phyloP scores from a whole-genome alignment of 768 basidiomycete species.

The Hydnomerulius pinastri region DNA sequence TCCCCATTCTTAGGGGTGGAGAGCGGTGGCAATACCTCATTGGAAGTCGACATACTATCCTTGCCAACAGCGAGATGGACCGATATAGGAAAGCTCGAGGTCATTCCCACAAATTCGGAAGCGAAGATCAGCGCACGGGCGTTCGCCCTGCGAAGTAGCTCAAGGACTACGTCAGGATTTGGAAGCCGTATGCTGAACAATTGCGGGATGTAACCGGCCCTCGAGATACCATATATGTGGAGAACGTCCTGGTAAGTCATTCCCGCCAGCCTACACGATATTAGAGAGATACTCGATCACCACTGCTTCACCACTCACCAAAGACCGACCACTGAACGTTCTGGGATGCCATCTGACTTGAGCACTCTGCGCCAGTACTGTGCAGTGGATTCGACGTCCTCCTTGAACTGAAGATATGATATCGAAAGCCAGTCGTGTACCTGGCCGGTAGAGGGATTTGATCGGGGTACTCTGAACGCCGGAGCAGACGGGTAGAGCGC shows the following conservation, averaged over 20 bases:
- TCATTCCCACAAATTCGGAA: conserved; percentile 48
- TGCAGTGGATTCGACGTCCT: conserved; percentile 66
- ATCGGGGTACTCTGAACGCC: conserved; percentile 62
- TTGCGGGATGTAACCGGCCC: conserved; percentile 79
- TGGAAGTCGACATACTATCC: conserved; percentile 37
- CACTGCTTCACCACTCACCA: conserved; percentile 51
- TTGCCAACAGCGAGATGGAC: conserved; percentile 46
- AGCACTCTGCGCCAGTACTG: conserved; percentile 63
- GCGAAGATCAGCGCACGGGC: conserved; percentile 70
- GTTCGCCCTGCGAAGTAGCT: conserved; percentile 62
- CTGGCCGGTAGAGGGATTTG: conserved; percentile 43
- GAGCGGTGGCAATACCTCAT: conserved; percentile 46
- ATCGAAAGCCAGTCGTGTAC: conserved; percentile 59
- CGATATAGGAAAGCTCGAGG: conserved; percentile 49
- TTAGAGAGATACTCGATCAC: conserved; percentile 7
- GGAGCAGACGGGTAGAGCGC: conserved; percentile 47
- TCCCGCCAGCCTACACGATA: conserved; percentile 61
- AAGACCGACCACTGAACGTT: conserved; percentile 65
- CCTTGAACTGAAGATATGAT: conserved; percentile 63
- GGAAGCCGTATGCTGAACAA: conserved; percentile 78
- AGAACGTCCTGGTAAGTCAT: conserved; percentile 71
- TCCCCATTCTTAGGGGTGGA: conserved; percentile 32
- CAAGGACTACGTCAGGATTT: conserved; percentile 68
- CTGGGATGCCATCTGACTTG: conserved; percentile 44
- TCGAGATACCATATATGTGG: conserved; percentile 72